Evolutionary conservation across 495 filamentous ascomycete genomes (phyloP).

Genomic region (Penicillium angulare): DNA sequence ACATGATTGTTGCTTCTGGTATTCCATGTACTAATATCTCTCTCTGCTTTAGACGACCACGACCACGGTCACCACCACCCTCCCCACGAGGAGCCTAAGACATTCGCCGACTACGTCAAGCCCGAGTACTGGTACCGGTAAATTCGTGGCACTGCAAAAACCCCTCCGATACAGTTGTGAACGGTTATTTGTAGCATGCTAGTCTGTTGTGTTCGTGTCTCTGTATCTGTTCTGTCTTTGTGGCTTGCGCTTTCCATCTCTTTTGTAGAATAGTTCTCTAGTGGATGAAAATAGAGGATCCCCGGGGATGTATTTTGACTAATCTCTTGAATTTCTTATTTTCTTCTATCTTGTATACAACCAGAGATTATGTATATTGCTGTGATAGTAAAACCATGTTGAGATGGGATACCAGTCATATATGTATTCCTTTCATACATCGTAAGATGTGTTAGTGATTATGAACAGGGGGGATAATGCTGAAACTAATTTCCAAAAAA

Average conservation of each 20-base stretch:
- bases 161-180: slow-evolving; percentile 13
- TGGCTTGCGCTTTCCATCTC: slow-evolving; percentile 25
- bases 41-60: slow-evolving; percentile 38
- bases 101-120: slow-evolving; percentile 88
- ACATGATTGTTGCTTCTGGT: too few species aligned
- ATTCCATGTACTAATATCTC: slow-evolving; percentile 5
- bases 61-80: slow-evolving; percentile 52
- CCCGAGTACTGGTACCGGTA: slow-evolving; percentile 81
- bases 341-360: background rate
- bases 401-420: too few species aligned
- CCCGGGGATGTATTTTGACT: slow-evolving; percentile 15
- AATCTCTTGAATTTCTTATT: background rate
- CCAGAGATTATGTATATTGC: too few species aligned
- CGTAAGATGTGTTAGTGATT: too few species aligned
- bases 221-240: slow-evolving; percentile 25
- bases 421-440: too few species aligned
- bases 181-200: slow-evolving; percentile 7
- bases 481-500: too few species aligned
- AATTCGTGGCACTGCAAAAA: slow-evolving; percentile 21
- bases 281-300: slow-evolving; percentile 36
- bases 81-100: slow-evolving; percentile 78
- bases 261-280: slow-evolving; percentile 47
- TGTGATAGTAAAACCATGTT: too few species aligned
- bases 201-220: slow-evolving; percentile 15
- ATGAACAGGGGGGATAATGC: too few species aligned